Conservation (phyloP, 345 rosid genomes). For the Corchorus olitorius region DNA sequence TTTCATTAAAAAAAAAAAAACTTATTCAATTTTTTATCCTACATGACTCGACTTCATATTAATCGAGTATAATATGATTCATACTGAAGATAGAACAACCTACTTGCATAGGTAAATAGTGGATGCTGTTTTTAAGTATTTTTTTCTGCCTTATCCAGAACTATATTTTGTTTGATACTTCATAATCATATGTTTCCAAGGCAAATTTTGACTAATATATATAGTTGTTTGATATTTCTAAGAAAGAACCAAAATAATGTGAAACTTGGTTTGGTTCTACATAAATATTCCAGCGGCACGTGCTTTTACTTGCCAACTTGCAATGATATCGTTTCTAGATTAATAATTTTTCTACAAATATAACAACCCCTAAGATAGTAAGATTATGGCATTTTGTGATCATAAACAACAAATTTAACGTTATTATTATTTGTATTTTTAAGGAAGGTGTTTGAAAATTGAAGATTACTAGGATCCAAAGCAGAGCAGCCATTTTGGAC, state of each 20-base stretch:
- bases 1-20: no score
- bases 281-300: not conserved
- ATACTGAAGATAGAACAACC: not conserved
- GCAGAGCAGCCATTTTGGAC: constrained; percentile 17
- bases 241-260: not conserved
- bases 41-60: no score
- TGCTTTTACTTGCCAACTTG: not conserved
- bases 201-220: not conserved
- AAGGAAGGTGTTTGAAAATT: not conserved
- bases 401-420: no score
- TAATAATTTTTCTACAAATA: not conserved
- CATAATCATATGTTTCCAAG: no score
- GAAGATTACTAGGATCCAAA: not conserved
- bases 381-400: not conserved
- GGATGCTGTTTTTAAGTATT: not conserved
- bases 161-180: no score
- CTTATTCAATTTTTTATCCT: no score
- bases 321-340: not conserved
- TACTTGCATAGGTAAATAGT: not conserved
- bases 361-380: not conserved
- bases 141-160: no score
- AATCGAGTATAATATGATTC: no score
- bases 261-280: not conserved
- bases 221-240: no score
- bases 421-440: no score